Base-by-base conservation (phyloP, 2,329 filamentous ascomycete genomes). In the Ophiostoma populinum region DNA sequence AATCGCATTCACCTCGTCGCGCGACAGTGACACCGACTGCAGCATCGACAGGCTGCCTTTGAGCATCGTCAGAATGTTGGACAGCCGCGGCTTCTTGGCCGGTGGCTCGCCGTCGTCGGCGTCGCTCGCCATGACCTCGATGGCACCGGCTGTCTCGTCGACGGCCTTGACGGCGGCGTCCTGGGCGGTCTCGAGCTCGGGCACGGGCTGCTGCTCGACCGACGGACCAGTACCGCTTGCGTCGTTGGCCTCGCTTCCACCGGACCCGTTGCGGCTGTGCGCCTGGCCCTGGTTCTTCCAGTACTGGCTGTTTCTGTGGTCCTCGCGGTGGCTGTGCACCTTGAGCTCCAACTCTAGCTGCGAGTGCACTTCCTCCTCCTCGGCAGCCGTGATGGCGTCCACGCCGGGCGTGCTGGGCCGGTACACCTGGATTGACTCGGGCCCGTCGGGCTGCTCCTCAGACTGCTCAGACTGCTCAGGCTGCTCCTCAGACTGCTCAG, bases 1-100 rank as follows among this genome's bases (percentile, higher is more conserved):
- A 44, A 90, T 64, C 49, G 76, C 65, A 40, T 74, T 65, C 35
- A 83, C 69, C 41, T 81, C 73, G 9, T 68, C 61, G 9, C 70
- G 63, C 12, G 71, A 71, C 27, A 92, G 55, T 12, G 67, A 60
- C 16, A 73, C 61, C 19, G 56, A 57, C 36, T 64, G 67, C 39
- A 85, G 59, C 42, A 72, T 64, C 15, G 62, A 59, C 17, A 90
- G 53, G 0, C 78, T 59, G 15, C 56, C 58, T 41, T 56, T 62
- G 28, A 78, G 61, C 24, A 63, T 58, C 40, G 52, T 53, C 41
- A 74, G 58, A 40, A 80, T 72, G 43, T 54, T 58, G 41, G 56
- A 51, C 47, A 42, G 60, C 51, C 18, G 58, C 51, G 25, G 55
- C 49, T 40, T 56, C 34, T 46, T 42, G n/a, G 32, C 31, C 10